A percentile compares a stretch with the other conserved stretches of the same genome.
Evolutionary conservation across 1,139 yeast genomes (phyloP).

Genomic region (Saccharomycopsis hybrid): DNA sequence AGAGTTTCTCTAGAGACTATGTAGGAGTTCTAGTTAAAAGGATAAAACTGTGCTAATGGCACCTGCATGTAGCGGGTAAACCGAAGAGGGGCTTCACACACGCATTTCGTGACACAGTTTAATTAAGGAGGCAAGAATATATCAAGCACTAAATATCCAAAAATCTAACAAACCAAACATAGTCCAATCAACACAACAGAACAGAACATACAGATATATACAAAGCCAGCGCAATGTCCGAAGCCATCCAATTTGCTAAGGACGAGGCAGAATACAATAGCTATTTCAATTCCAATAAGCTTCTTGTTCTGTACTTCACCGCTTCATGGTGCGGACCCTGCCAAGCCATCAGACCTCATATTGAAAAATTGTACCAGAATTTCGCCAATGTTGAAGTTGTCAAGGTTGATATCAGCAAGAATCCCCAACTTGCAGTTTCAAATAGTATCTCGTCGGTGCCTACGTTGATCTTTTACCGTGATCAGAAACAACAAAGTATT

Average conservation of each 20-base stretch:
- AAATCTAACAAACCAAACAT: too few relatives aligned
- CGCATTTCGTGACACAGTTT: too few relatives aligned
- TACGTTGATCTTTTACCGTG: constrained; percentile 39
- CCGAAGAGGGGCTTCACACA: too few relatives aligned
- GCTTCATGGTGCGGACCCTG: constrained; percentile 61
- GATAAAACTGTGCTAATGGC: too few relatives aligned
- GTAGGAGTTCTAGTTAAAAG: too few relatives aligned
- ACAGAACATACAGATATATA: too few relatives aligned
- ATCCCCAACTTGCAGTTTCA: constrained; percentile 34
- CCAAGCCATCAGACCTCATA: constrained; percentile 42
- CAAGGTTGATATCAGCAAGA: constrained; percentile 43
- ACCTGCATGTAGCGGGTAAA: too few relatives aligned
- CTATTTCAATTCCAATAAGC: constrained; percentile 31
- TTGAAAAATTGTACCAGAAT: constrained; percentile 37
- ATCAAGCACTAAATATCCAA: too few relatives aligned
- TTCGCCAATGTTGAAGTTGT: constrained; percentile 39
- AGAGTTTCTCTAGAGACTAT: too few relatives aligned
- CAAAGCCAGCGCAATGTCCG: too few relatives aligned
- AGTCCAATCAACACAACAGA: too few relatives aligned
- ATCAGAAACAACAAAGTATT: constrained; percentile 33
- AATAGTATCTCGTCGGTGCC: constrained; percentile 40
- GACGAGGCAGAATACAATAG: constrained; percentile 30
- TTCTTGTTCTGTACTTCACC: constrained; percentile 45
- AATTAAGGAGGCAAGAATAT: too few relatives aligned
- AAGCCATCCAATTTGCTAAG: constrained; percentile 10